Evolutionary conservation across 2,329 filamentous ascomycete species (phyloP), one percentile per base, ranked within the genome.

Genomic region (Gaeumannomyces sp.): DNA sequence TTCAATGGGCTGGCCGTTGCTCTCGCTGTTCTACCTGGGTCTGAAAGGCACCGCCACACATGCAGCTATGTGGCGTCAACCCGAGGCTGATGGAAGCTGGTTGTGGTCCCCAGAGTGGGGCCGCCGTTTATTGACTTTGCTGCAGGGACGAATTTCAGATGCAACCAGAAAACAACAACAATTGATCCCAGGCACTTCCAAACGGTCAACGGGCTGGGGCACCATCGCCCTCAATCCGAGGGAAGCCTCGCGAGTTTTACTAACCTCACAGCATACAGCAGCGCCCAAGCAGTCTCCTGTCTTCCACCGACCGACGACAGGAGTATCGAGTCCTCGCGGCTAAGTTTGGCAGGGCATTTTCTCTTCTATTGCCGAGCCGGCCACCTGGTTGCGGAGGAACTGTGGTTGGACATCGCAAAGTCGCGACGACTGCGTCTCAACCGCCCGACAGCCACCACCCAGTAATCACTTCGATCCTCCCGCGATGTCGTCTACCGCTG

Each of bases 191-290:
- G 38, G 29, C 61, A 59, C 31, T 33, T 16, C 35, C 8, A 59
- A 59, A 58, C 50, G 13, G 45, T 29, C 28, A 63, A 56, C 25
- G 38, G 35, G 7, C 62, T 38, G 33, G 62, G 61, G 50, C 45
- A 63, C 16, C 25, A 27, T 58, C 22, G 50, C 50, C 29, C 53
- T 33, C 56, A 29, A 22, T 63, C 50, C 57, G 62, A 64, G 62
- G 62, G 62, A 64, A 59, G 57, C 62, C 62, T 64, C 62, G 56
- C 25, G 62, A 64, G 19, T 59, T 59, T 64, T 50, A 59, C 57
- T 59, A 64, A 64, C 56, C 27, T 6, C 4, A 16, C 45, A 53
- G 22, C 5, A n/a, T 45, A 59, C 62, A 60, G 56, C 57, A 53
- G 25, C 50, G 25, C n/a, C 1, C 57, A 6, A 16, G 25, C 1